Conservation (phyloP, 2,329 filamentous ascomycete genomes). For the Byssochlamys sp. region DNA sequence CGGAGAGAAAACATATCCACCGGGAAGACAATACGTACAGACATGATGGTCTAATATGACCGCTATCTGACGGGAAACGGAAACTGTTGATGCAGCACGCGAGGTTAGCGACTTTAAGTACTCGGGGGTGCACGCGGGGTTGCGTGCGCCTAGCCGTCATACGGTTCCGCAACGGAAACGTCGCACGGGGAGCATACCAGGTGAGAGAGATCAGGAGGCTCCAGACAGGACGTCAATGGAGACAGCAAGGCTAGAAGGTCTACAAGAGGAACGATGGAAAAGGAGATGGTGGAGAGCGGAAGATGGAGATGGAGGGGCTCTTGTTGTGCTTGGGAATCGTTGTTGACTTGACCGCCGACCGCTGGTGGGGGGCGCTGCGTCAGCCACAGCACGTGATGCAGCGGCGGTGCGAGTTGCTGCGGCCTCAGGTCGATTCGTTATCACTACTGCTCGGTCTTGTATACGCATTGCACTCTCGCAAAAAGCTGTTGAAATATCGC, state of each 20-base stretch:
- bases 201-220: neutral
- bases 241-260: neutral
- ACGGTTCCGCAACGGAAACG: neutral
- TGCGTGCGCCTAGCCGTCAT: neutral
- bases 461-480: too few relatives aligned
- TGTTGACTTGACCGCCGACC: neutral
- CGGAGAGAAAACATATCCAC: neutral
- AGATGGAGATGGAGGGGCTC: neutral
- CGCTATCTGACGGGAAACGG: neutral
- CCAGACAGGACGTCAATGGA: neutral
- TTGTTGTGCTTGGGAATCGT: neutral
- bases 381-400: neutral
- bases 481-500: too few relatives aligned
- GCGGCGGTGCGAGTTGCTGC: neutral
- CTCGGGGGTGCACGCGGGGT: neutral
- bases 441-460: too few relatives aligned
- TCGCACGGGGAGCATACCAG: neutral
- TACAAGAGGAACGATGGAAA: neutral
- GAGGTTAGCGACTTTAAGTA: neutral
- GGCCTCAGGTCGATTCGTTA: neutral
- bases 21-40: slow-evolving; percentile 1
- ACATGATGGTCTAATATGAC: slow-evolving; percentile 1
- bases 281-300: neutral
- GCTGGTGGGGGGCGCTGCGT: neutral
- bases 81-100: neutral